These are phyloP conservation scores for Berberis thunbergii DNA, from an alignment of 164 flowering plant species.

Conservation along the genomic window DNA sequence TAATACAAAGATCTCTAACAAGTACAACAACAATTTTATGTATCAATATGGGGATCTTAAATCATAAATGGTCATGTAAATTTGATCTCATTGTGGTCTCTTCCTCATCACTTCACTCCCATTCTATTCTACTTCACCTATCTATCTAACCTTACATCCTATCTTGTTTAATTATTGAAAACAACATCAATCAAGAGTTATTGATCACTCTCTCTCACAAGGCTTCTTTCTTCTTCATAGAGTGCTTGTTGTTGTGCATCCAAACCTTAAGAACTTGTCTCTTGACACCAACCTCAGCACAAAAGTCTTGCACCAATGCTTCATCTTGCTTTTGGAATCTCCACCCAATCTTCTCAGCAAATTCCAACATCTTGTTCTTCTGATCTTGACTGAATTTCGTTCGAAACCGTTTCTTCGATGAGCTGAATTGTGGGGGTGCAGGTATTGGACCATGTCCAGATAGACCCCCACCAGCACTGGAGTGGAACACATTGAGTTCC, in stretches of 20 bases:
- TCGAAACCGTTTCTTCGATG: constrained; percentile 13
- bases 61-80: too few relatives aligned
- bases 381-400: constrained; percentile 24
- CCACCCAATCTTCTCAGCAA: constrained; percentile 30
- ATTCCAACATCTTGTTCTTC: constrained; percentile 24
- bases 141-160: background rate
- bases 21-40: background rate
- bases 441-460: background rate
- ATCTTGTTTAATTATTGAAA: background rate
- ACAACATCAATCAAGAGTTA: background rate
- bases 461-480: background rate
- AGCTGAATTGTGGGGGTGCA: background rate
- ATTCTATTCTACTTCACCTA: background rate
- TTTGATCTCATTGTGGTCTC: background rate
- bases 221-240: constrained; percentile 32
- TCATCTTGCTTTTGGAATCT: constrained; percentile 19
- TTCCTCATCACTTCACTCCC: too few relatives aligned
- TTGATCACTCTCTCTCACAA: background rate
- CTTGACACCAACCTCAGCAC: constrained; percentile 18
- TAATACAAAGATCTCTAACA: background rate
- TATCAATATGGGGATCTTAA: background rate
- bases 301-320: constrained; percentile 15
- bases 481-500: constrained; percentile 9
- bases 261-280: constrained; percentile 29
- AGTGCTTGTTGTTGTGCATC: constrained; percentile 29